phyloP scores from a whole-genome alignment of 2,329 filamentous ascomycete species.

The Cylindrodendrum hubeiense region DNA sequence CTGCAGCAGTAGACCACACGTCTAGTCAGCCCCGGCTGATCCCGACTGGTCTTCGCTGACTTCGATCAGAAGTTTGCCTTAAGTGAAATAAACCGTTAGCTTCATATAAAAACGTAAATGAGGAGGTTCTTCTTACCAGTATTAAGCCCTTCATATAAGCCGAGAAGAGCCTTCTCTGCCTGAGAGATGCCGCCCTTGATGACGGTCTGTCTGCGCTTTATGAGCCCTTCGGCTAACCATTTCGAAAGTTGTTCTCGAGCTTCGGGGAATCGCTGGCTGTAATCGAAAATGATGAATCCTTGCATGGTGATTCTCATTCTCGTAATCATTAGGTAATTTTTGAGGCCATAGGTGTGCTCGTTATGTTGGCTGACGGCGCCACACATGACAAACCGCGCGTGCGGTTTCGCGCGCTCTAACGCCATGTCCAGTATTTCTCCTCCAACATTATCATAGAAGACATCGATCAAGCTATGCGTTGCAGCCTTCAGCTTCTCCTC shows the following conservation, averaged over 20 bases:
- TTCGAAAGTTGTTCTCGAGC: slow-evolving; percentile 72
- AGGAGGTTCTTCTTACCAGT: too few species aligned
- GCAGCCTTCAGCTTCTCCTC: neutral
- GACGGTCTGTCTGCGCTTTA: slow-evolving; percentile 79
- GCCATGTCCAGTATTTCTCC: slow-evolving; percentile 78
- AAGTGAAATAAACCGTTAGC: too few species aligned
- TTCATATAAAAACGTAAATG: too few species aligned
- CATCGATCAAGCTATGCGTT: neutral
- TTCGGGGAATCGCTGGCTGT: slow-evolving; percentile 53
- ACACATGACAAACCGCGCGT: slow-evolving; percentile 78
- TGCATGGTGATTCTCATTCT: too few species aligned
- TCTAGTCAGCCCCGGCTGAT: too few species aligned
- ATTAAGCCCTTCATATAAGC: slow-evolving; percentile 77
- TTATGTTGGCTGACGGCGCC: slow-evolving; percentile 80
- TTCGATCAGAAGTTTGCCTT: too few species aligned
- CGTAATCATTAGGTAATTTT: too few species aligned
- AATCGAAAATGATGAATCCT: too few species aligned
- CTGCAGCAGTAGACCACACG: too few species aligned
- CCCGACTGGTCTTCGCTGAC: too few species aligned
- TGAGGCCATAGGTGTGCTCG: slow-evolving; percentile 55
- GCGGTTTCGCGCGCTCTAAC: slow-evolving; percentile 70
- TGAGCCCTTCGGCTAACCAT: slow-evolving; percentile 79
- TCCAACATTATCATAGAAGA: slow-evolving; percentile 59
- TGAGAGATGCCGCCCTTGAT: slow-evolving; percentile 75
- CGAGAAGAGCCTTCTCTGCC: slow-evolving; percentile 72